Base-by-base conservation (phyloP, 148 eudicot species). In the Talinum fruticosum region DNA sequence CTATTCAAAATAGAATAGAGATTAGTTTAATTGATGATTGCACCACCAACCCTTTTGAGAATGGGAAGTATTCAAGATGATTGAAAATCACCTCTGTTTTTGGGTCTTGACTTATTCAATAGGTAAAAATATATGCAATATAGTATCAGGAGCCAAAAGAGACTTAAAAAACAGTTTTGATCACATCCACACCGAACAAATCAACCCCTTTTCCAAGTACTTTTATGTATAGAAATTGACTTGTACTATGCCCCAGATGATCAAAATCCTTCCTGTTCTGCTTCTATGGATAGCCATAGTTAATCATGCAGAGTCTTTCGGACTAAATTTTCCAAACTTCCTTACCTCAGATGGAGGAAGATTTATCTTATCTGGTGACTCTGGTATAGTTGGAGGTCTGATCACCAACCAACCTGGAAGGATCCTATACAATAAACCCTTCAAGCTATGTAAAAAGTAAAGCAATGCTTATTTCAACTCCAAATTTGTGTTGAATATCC, bases 401-500 rank as follows among this genome's bases (percentile, higher is more conserved):
- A 86, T 73, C 6, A 29, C 45, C 70, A 24, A 83, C 76, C 51
- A 51, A 5, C 49, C 68, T 4, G 88, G 86, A 23, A 75, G 80
- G 23, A 78, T 81, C 6, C 57, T 81, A 68, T 44, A 81, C 67
- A 73, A 73, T 6, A 28, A 65, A 0, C 53, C n/a, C 21, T 66
- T 78, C 38, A 78, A 66, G 33, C 71, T 83, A 3, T 75, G 79
- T 79, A 78, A 59, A 51, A 83, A 66, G 21, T 28, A 35, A 14
- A 59, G 19, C 8, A n/a, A 78, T 8, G 82, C 81, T 4, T 61
- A 80, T 33, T 86, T 86, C 72, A 81, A 76, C 76, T 77, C 88
- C 0, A 85, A 85, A 6, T 85, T 85, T 64, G 85, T 83, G 13
- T 38, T 85, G 5, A 78, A 72, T 10, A 61, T 85, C 57, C 24